Conservation (phyloP, 805 yeast species). For the Kuraishia molischiana region DNA sequence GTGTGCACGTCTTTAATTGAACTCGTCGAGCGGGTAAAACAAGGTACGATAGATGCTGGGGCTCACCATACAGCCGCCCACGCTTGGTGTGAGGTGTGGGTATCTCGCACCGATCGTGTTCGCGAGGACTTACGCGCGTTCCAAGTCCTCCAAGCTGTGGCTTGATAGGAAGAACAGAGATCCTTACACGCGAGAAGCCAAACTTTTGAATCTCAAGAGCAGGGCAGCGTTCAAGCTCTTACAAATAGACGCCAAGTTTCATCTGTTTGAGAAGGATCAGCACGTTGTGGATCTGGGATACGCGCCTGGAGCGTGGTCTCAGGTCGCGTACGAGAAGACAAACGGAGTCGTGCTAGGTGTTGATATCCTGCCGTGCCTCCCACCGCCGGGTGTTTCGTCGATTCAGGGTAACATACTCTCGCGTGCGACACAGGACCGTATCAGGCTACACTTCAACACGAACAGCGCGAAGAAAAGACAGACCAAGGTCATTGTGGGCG, state of each 20-base stretch:
- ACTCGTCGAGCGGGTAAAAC: too few relatives aligned
- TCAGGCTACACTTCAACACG: conserved; percentile 38
- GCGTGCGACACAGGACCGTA: conserved; percentile 45
- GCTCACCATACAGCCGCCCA: too few relatives aligned
- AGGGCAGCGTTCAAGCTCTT: conserved; percentile 86
- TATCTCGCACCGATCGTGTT: too few relatives aligned
- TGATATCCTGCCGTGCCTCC: conserved; percentile 68
- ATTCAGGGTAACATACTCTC: conserved; percentile 86
- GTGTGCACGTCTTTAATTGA: too few relatives aligned
- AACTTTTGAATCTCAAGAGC: conserved; percentile 51
- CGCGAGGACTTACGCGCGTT: conserved; percentile 4
- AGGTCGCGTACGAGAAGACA: conserved; percentile 56
- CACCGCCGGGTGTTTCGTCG: conserved; percentile 72
- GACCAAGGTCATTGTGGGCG: background rate
- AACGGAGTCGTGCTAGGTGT: conserved; percentile 64
- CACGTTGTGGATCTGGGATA: conserved; percentile 82
- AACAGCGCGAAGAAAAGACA: background rate
- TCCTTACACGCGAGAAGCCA: conserved; percentile 57
- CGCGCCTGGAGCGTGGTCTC: conserved; percentile 95
- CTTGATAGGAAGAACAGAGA: conserved; percentile 60
- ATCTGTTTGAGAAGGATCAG: conserved; percentile 42
- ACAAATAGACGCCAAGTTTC: conserved; percentile 60
- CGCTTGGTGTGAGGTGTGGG: too few relatives aligned
- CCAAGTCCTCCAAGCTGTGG: conserved; percentile 64
- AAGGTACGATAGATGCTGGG: too few relatives aligned